Conservation (phyloP, 2,329 filamentous ascomycete species). For the Sclerotinia spermophila region DNA sequence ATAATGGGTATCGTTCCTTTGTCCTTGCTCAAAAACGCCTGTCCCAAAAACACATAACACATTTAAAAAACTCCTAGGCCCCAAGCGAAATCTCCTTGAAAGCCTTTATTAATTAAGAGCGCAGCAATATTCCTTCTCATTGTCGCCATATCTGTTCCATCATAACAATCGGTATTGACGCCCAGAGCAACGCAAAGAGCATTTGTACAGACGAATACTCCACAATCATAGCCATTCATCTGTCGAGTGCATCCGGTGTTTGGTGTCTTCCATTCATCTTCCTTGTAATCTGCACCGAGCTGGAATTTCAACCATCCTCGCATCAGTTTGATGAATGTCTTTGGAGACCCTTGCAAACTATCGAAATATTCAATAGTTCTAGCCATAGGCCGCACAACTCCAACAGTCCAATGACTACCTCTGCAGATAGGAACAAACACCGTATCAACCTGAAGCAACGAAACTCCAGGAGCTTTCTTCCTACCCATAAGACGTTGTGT, state of each 20-base stretch:
- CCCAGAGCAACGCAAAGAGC: constrained; percentile 54
- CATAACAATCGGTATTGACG: constrained; percentile 44
- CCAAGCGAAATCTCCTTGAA: constrained; percentile 53
- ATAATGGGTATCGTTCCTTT: constrained; percentile 28
- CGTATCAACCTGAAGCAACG: constrained; percentile 62
- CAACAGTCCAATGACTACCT: constrained; percentile 65
- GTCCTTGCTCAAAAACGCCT: constrained; percentile 23
- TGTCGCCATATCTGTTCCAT: constrained; percentile 51
- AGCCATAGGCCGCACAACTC: constrained; percentile 60
- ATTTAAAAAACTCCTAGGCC: constrained; percentile 21
- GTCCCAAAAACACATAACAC: constrained; percentile 2
- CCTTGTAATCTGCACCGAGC: constrained; percentile 52
- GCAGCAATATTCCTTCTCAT: constrained; percentile 62
- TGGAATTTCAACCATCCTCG: constrained; percentile 56
- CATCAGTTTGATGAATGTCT: constrained; percentile 42
- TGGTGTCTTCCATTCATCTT: constrained; percentile 55
- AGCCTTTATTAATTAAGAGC: constrained; percentile 64
- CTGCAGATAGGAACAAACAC: constrained; percentile 68
- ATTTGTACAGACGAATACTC: constrained; percentile 74
- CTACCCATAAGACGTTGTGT: constrained; percentile 56
- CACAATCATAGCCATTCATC: constrained; percentile 68
- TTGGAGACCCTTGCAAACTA: constrained; percentile 50
- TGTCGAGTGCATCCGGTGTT: constrained; percentile 53
- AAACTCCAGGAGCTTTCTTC: constrained; percentile 53
- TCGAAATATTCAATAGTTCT: constrained; percentile 66